Conservation (phyloP, 148 eudicot species). For the Dysphania ambrosioides region DNA sequence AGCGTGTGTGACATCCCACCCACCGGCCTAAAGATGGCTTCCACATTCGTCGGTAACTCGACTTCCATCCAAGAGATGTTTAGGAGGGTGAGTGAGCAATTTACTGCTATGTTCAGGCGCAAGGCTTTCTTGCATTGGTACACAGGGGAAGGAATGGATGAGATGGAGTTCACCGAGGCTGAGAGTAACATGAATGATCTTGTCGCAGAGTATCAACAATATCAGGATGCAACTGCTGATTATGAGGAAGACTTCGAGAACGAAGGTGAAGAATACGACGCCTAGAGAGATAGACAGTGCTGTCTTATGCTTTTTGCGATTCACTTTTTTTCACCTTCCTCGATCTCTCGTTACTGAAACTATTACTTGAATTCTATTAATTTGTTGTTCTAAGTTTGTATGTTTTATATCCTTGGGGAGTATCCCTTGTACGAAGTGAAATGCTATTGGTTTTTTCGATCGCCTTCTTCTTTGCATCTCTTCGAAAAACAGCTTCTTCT, state of each 20-base stretch:
- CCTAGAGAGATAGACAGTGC: too few relatives aligned
- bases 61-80: slow-evolving; percentile 77
- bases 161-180: slow-evolving; percentile 79
- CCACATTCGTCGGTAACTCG: slow-evolving; percentile 50
- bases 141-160: slow-evolving; percentile 83
- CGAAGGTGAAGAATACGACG: slow-evolving; percentile 45
- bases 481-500: too few relatives aligned
- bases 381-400: too few relatives aligned
- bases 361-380: too few relatives aligned
- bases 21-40: slow-evolving; percentile 47
- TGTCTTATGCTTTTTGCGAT: too few relatives aligned
- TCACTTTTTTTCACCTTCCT: too few relatives aligned
- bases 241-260: slow-evolving; percentile 61
- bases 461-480: too few relatives aligned
- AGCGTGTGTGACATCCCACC: slow-evolving; percentile 60
- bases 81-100: slow-evolving; percentile 80
- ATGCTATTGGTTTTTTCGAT: too few relatives aligned
- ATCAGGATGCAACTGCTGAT: slow-evolving; percentile 75
- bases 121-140: slow-evolving; percentile 91
- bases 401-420: too few relatives aligned
- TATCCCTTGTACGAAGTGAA: too few relatives aligned
- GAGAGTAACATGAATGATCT: slow-evolving; percentile 87
- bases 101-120: slow-evolving; percentile 79
- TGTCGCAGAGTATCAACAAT: slow-evolving; percentile 82
- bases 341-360: too few relatives aligned